Percentiles rank a stretch among this genome's conserved stretches.
Conservation (phyloP, 2,329 filamentous ascomycete genomes). For the Fusarium sp. region DNA sequence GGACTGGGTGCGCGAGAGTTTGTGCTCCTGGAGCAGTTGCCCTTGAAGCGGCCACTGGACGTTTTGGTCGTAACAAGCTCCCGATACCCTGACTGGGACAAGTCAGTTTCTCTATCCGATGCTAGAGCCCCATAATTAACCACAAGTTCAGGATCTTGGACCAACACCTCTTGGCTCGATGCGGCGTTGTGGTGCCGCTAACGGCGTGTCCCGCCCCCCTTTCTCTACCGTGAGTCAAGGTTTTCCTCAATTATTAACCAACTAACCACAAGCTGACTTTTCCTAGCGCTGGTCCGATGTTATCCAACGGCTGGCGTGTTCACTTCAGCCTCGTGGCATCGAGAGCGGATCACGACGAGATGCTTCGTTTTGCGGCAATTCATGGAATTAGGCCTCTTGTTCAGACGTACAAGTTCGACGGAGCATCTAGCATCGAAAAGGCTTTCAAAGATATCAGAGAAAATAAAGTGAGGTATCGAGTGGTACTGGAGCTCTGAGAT, state of each 20-base stretch:
- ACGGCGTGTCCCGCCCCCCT: background rate
- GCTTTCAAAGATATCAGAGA: too few relatives aligned
- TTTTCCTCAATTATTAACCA: background rate
- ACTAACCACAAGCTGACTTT: background rate
- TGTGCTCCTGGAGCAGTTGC: background rate
- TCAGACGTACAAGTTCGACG: background rate
- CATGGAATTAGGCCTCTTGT: conserved; percentile 2
- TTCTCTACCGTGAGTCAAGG: background rate
- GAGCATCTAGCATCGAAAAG: too few relatives aligned
- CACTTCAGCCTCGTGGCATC: conserved; percentile 5
- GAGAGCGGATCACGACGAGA: conserved; percentile 8
- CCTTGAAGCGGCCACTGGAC: background rate
- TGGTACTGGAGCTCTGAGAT: too few relatives aligned
- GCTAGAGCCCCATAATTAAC: background rate
- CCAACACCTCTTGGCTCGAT: background rate
- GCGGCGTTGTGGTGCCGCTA: background rate
- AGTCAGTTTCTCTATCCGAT: background rate
- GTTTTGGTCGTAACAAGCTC: background rate
- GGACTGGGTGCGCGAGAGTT: background rate
- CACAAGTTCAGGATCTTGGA: background rate
- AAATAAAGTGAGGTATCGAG: too few relatives aligned
- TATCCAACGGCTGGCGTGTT: background rate
- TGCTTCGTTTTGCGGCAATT: background rate
- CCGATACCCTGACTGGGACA: background rate
- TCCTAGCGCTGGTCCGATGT: background rate